phyloP scores from a whole-genome alignment of 2,329 filamentous ascomycete genomes.

The Fusarium multiceps region DNA sequence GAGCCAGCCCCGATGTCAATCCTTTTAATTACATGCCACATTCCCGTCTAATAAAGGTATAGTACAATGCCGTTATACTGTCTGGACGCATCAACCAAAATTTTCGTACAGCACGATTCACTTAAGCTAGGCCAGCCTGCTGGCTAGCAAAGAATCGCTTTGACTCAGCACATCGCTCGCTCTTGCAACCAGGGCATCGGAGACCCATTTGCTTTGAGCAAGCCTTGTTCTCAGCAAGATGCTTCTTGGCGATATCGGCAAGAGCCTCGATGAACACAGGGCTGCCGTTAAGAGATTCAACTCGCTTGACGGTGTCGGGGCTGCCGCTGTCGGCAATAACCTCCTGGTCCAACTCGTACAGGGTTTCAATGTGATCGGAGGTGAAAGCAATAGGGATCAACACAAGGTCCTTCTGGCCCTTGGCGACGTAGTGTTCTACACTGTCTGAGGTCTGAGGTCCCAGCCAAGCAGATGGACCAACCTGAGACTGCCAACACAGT shows the following conservation, averaged over 20 bases:
- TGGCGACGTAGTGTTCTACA: conserved; percentile 87
- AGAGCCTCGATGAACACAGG: conserved; percentile 90
- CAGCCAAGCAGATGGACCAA: conserved; percentile 94
- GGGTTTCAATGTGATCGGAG: conserved; percentile 95
- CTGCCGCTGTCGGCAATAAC: conserved; percentile 89
- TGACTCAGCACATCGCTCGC: conserved; percentile 84
- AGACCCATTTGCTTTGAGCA: conserved; percentile 89
- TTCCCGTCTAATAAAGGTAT: conserved; percentile 26
- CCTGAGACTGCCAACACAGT: conserved; percentile 97
- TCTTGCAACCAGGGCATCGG: conserved; percentile 93
- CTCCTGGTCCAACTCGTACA: conserved; percentile 93
- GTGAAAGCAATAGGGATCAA: conserved; percentile 97
- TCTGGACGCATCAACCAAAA: background rate
- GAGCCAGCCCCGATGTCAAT: conserved; percentile 2
- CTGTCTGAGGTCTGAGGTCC: conserved; percentile 92
- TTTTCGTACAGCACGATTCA: background rate
- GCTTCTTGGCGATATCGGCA: conserved; percentile 84
- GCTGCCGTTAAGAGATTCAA: conserved; percentile 91
- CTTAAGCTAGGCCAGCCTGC: conserved; percentile 45
- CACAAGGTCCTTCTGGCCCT: conserved; percentile 90
- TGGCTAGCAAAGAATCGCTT: conserved; percentile 72
- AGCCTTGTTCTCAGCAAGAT: conserved; percentile 74
- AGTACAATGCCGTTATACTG: conserved; percentile 22
- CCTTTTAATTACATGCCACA: conserved; percentile 28
- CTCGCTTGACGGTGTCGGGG: conserved; percentile 84